Evolutionary conservation across 768 basidiomycete species (phyloP), one percentile per base, ranked within the genome.

Genomic region (Hortiboletus campestris): DNA sequence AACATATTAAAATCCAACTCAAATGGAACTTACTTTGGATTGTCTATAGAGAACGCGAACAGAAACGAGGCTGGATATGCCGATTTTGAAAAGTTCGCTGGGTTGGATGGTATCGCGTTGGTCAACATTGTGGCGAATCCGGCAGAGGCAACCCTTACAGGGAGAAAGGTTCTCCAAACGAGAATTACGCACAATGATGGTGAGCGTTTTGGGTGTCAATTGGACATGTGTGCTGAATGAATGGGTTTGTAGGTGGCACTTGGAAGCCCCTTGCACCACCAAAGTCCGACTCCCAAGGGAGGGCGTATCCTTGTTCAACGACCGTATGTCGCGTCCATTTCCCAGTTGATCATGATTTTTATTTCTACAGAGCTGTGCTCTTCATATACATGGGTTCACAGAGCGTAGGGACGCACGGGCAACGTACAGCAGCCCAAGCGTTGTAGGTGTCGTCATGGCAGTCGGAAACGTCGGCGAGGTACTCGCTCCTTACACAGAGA

Each of bases 101-200:
- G 94, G 11, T 73, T 99, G 46, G 95, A 98, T 68, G 97, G 97
- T 0, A 96, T 99, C 59, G 96, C 96, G 6, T 74, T 99, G 45
- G 81, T 95, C 62, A 99, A 99, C 65, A 65, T 98, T 36, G 93
- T 99, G 8, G 73, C 87, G 7, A 97, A 98, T 65, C 80, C 92
- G 0, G 75, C 78, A 0, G 85, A 92, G 46, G 94, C 94, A 0
- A 73, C 76, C 5, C 67, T 96, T 6, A 83, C 85, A 0, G 83
- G 86, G 6, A 71, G 66, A 43, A 98, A 98, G 78, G 75, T 79
- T 51, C 71, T 98, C 19, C 90, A 92, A 73, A 88, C 85, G 6
- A 75, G 87, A 50, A 98, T 99, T 61, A 98, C 94, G 2, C 95
- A 98, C 69, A 99, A 99, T 62, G 97, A 99, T 71, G 97, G 95